Percentiles rank a stretch among this genome's conserved stretches.
phyloP scores from a whole-genome alignment of 2,329 filamentous ascomycete species.

The Arthroderma sp. region DNA sequence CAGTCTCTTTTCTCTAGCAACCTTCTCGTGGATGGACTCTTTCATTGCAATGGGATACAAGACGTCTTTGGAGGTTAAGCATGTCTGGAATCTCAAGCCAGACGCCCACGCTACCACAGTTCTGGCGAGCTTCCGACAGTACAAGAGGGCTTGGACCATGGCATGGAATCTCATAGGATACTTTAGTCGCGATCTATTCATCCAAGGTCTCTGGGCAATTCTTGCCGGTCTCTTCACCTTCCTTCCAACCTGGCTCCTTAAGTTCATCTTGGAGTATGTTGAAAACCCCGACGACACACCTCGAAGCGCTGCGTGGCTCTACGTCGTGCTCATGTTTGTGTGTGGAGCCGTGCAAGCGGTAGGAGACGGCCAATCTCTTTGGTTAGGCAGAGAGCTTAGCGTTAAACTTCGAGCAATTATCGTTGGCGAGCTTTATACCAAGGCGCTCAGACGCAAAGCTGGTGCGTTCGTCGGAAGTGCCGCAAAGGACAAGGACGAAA shows the following conservation, averaged over 20 bases:
- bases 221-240: conserved; percentile 77
- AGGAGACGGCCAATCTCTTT: conserved; percentile 74
- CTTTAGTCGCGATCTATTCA: conserved; percentile 63
- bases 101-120: conserved; percentile 78
- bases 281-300: conserved; percentile 66
- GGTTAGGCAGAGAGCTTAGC: conserved; percentile 88
- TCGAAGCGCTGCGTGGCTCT: conserved; percentile 84
- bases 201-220: conserved; percentile 69
- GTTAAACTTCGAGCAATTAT: conserved; percentile 89
- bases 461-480: conserved; percentile 64
- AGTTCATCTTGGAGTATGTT: conserved; percentile 87
- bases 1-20: conserved; percentile 75
- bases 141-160: conserved; percentile 69
- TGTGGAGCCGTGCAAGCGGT: conserved; percentile 72
- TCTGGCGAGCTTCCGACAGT: conserved; percentile 68
- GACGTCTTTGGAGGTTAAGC: conserved; percentile 65
- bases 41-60: conserved; percentile 84
- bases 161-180: conserved; percentile 71
- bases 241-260: conserved; percentile 77
- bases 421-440: conserved; percentile 93
- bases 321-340: conserved; percentile 77
- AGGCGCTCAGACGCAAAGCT: conserved; percentile 82
- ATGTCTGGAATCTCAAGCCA: conserved; percentile 84
- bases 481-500: not conserved
- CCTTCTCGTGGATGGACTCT: conserved; percentile 81